A percentile compares a stretch with the other conserved stretches of the same genome.
Conservation (phyloP, 805 yeast genomes). For the Jamesozyma spencerorum region DNA sequence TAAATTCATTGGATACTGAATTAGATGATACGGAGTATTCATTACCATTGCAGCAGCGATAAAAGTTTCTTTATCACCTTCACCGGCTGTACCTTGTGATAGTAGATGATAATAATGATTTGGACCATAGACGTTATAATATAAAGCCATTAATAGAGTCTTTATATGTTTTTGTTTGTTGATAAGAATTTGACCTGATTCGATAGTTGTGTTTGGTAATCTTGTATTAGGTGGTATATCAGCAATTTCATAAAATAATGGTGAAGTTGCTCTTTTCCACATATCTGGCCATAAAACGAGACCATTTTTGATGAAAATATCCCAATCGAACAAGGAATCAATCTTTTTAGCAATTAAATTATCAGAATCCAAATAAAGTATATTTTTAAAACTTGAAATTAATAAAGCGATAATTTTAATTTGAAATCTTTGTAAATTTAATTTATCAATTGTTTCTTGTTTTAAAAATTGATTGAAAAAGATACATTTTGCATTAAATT, state of each 20-base stretch:
- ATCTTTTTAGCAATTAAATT: conserved; percentile 61
- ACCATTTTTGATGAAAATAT: conserved; percentile 39
- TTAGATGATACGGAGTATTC: conserved; percentile 41
- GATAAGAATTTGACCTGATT: conserved; percentile 61
- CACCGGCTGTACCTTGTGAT: conserved; percentile 70
- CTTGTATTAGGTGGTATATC: conserved; percentile 37
- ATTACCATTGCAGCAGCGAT: conserved; percentile 51
- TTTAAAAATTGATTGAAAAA: conserved; percentile 43
- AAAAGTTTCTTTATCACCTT: conserved; percentile 74
- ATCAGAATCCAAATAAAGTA: conserved; percentile 67
- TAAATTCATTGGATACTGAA: conserved; percentile 24
- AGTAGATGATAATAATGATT: conserved; percentile 56
- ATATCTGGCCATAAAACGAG: conserved; percentile 75
- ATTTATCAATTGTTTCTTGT: conserved; percentile 30
- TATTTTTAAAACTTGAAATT: conserved; percentile 64
- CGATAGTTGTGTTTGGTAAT: conserved; percentile 59
- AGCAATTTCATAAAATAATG: conserved; percentile 60
- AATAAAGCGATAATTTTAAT: conserved; percentile 60
- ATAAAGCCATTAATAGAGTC: conserved; percentile 50
- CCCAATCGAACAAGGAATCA: conserved; percentile 46
- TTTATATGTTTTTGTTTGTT: conserved; percentile 51
- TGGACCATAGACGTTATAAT: conserved; percentile 63
- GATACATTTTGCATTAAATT: conserved; percentile 55
- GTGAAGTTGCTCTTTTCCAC: conserved; percentile 78
- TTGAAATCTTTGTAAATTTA: conserved; percentile 47